Conservation (phyloP, 805 yeast genomes). For the Metschnikowia anglica region DNA sequence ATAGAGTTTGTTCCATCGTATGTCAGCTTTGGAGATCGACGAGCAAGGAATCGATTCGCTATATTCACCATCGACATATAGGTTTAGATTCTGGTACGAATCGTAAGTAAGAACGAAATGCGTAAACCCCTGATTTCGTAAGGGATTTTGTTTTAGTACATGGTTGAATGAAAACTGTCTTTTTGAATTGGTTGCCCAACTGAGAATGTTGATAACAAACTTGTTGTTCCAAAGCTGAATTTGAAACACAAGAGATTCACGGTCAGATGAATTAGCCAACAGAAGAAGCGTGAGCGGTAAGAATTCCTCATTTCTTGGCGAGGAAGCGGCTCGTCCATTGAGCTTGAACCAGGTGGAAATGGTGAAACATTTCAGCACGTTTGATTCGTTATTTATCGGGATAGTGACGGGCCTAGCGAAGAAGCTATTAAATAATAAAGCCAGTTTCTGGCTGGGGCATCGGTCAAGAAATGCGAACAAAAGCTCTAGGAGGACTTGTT, state of each 20-base stretch:
- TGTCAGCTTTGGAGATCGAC: conserved; percentile 26
- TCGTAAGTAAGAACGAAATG: conserved; percentile 42
- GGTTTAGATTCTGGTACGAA: conserved; percentile 36
- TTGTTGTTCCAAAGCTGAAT: conserved; percentile 30
- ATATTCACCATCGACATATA: conserved; percentile 52
- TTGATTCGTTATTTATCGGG: conserved; percentile 17
- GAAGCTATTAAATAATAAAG: conserved; percentile 27
- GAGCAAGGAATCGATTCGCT: conserved; percentile 44
- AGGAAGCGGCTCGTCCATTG: conserved; percentile 17
- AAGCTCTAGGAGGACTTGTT: conserved; percentile 24
- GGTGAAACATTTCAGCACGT: conserved; percentile 29
- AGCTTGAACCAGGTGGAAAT: conserved; percentile 44
- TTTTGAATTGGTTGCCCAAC: conserved; percentile 25
- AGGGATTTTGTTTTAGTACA: conserved; percentile 16
- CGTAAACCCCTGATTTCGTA: conserved; percentile 25
- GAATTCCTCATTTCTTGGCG: conserved; percentile 12
- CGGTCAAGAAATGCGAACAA: conserved; percentile 23
- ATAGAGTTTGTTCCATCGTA: conserved; percentile 37
- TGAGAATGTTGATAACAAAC: conserved; percentile 30
- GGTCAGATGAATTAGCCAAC: conserved; percentile 28
- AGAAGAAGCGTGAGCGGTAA: conserved; percentile 23
- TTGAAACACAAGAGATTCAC: conserved; percentile 26
- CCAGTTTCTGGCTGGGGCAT: conserved; percentile 30
- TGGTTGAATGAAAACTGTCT: conserved; percentile 38
- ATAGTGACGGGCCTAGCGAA: conserved; percentile 12